Conservation (phyloP, 2,329 filamentous ascomycete species). For the Aspergillus bombycis region DNA sequence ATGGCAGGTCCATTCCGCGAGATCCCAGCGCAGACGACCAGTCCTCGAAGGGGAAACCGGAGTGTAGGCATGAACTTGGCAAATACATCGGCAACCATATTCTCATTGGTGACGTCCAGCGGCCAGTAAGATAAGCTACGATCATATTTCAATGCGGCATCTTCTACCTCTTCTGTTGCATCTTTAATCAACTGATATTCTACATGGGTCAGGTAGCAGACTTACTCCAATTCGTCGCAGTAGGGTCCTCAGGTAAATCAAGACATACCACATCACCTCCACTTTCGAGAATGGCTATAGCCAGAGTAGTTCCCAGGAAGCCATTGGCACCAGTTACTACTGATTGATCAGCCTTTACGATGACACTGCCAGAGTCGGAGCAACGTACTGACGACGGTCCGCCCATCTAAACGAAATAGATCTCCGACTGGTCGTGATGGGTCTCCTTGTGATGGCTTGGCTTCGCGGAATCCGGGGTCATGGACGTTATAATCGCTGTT, state of each 20-base stretch:
- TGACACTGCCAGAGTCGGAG: rapidly evolving
- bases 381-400: slow-evolving; percentile 5
- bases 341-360: background rate
- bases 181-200: background rate
- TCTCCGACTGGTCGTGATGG: background rate
- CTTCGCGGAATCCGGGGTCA: background rate
- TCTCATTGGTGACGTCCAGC: slow-evolving; percentile 27
- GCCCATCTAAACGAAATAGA: background rate
- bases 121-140: slow-evolving; percentile 23
- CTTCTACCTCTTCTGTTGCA: slow-evolving; percentile 13
- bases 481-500: background rate
- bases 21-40: slow-evolving; percentile 39
- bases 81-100: slow-evolving; percentile 20
- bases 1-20: slow-evolving; percentile 29
- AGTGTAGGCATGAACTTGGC: slow-evolving; percentile 20
- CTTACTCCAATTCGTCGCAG: slow-evolving; percentile 17
- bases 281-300: slow-evolving; percentile 31
- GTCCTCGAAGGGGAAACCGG: slow-evolving; percentile 32
- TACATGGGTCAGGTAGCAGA: no score
- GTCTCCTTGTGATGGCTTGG: background rate
- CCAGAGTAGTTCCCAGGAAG: slow-evolving; percentile 24
- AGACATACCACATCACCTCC: slow-evolving; percentile 40
- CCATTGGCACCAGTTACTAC: slow-evolving; percentile 30
- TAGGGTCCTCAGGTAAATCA: slow-evolving; percentile 24
- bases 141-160: slow-evolving; percentile 2